phyloP scores from a whole-genome alignment of 176 grass and related monocot genomes.

The Elymus sibiricus region DNA sequence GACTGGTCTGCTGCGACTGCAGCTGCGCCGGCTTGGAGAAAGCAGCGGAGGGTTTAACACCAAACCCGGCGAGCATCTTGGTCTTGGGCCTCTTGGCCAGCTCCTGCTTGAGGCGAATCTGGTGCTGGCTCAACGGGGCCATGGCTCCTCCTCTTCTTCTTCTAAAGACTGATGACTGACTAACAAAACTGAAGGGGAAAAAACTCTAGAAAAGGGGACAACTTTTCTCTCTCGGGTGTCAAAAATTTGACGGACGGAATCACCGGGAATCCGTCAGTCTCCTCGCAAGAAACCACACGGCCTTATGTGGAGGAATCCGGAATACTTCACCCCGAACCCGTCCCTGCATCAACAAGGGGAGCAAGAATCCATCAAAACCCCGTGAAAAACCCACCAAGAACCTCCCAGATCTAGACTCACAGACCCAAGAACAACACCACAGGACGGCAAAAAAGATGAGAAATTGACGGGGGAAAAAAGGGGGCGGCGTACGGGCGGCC shows the following conservation, averaged over 20 bases:
- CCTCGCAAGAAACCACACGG: constrained; percentile 53
- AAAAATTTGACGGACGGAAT: constrained; percentile 48
- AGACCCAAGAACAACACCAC: not conserved
- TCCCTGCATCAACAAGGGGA: constrained; percentile 42
- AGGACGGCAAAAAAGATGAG: constrained; percentile 8
- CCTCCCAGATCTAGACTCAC: constrained; percentile 27
- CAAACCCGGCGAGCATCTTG: constrained; percentile 38
- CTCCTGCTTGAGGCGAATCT: constrained; percentile 25
- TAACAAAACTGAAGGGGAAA: constrained; percentile 45
- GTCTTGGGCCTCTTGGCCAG: constrained; percentile 34
- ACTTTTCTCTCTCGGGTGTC: constrained; percentile 22
- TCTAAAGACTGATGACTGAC: not conserved
- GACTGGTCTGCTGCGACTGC: not conserved
- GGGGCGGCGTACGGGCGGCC: not conserved
- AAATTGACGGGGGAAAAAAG: not conserved
- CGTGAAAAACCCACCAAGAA: constrained; percentile 14
- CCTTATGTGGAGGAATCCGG: constrained; percentile 92
- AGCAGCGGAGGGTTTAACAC: constrained; percentile 34
- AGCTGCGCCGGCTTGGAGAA: not conserved
- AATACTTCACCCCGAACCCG: constrained; percentile 91
- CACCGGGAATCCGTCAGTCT: constrained; percentile 40
- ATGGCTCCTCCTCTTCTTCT: not conserved
- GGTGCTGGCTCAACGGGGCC: constrained; percentile 34
- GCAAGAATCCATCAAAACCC: constrained; percentile 20
- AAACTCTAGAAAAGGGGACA: constrained; percentile 32